Conservation (phyloP, 2,329 filamentous ascomycete species). For the Fusarium sp. region DNA sequence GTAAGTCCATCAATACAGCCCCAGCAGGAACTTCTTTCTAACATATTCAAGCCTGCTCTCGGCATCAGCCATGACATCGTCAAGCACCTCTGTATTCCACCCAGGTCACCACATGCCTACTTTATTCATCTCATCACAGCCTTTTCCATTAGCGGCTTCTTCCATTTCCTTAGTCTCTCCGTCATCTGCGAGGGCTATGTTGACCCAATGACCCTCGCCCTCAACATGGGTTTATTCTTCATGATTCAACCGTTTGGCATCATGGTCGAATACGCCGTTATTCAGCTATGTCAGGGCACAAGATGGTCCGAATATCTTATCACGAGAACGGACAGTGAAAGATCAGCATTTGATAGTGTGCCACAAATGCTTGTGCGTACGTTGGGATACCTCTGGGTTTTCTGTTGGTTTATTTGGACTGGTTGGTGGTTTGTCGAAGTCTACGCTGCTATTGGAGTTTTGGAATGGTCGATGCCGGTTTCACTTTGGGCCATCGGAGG, state of each 20-base stretch:
- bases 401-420: constrained; percentile 15
- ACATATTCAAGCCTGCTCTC: constrained; percentile 7
- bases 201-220: not conserved
- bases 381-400: constrained; percentile 18
- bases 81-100: not conserved
- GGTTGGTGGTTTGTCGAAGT: constrained; percentile 22
- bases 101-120: constrained; percentile 7
- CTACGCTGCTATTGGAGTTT: constrained; percentile 14
- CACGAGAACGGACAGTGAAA: not conserved
- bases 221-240: constrained; percentile 14
- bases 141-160: constrained; percentile 23
- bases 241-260: constrained; percentile 14
- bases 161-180: constrained; percentile 20
- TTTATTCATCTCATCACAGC: constrained; percentile 15
- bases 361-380: not conserved
- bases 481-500: not conserved
- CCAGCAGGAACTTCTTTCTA: not conserved
- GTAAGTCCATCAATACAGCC: not conserved
- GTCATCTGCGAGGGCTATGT: constrained; percentile 14
- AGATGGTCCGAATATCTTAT: not conserved
- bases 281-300: not conserved
- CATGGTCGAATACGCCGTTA: not conserved
- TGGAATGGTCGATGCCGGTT: constrained; percentile 20
- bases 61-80: constrained; percentile 9
- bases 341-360: rapidly evolving